Conservation (phyloP, 768 basidiomycete genomes). For the Kwoniella europaea region DNA sequence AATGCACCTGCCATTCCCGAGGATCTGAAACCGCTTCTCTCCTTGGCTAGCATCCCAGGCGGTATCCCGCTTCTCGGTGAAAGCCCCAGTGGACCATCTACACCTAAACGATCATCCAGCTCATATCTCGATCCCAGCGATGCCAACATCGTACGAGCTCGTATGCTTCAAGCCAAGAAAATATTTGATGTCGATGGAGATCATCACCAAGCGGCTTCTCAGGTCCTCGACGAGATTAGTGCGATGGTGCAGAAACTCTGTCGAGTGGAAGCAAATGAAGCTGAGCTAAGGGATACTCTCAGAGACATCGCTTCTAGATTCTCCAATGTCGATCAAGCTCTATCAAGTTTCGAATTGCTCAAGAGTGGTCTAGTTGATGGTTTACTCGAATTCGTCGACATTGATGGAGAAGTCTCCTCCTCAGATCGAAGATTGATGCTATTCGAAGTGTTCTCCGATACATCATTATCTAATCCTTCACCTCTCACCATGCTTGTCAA, state of each 20-base stretch:
- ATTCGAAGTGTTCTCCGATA: slow-evolving; percentile 72
- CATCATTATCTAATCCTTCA: slow-evolving; percentile 63
- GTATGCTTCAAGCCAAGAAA: slow-evolving; percentile 84
- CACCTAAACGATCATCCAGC: slow-evolving; percentile 19
- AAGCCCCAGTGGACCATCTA: slow-evolving; percentile 9
- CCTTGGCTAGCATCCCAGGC: slow-evolving; percentile 23
- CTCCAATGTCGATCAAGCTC: slow-evolving; percentile 64
- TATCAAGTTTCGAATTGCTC: slow-evolving; percentile 93
- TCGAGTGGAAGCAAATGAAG: slow-evolving; percentile 66
- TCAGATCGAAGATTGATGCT: slow-evolving; percentile 75
- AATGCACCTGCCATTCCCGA: slow-evolving; percentile 19
- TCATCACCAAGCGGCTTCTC: slow-evolving; percentile 67
- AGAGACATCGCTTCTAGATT: slow-evolving; percentile 81
- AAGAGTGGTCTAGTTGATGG: slow-evolving; percentile 92
- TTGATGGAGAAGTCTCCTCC: slow-evolving; percentile 68
- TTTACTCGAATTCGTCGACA: slow-evolving; percentile 78
- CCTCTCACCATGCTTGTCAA: slow-evolving; percentile 80
- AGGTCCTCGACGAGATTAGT: slow-evolving; percentile 63
- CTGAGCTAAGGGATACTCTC: slow-evolving; percentile 68
- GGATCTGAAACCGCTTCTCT: slow-evolving; percentile 40
- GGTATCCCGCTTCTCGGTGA: slow-evolving; percentile 22
- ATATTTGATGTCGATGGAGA: slow-evolving; percentile 58
- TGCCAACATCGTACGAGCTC: slow-evolving; percentile 86
- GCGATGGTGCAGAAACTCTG: slow-evolving; percentile 71
- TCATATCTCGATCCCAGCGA: slow-evolving; percentile 73